Conservation (phyloP, 495 filamentous ascomycete genomes). For the Penicillium paradoxum region DNA sequence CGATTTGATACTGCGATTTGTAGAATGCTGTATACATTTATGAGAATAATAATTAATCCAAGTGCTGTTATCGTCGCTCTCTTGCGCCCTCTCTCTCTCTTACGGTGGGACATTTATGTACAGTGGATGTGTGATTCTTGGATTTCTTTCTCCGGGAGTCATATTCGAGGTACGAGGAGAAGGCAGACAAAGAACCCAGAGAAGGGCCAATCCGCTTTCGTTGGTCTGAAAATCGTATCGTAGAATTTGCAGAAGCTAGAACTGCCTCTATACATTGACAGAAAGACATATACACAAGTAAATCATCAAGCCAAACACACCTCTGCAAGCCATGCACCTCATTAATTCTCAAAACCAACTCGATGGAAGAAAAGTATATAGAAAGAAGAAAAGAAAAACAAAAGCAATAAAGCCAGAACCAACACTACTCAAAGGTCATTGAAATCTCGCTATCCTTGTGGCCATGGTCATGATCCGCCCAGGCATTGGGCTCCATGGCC, state of each 20-base stretch:
- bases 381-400: conserved; percentile 4
- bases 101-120: not conserved
- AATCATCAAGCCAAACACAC: conserved; percentile 7
- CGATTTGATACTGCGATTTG: not conserved
- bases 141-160: not conserved
- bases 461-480: conserved; percentile 64
- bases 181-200: not conserved
- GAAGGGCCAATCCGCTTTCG: not conserved
- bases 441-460: conserved; percentile 49
- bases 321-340: conserved; percentile 14
- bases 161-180: not conserved
- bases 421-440: conserved; percentile 53
- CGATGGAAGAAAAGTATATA: conserved; percentile 2
- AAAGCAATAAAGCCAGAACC: conserved; percentile 1
- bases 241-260: not conserved
- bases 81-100: too few species aligned
- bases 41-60: not conserved
- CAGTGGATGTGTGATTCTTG: not conserved
- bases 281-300: conserved; percentile 8
- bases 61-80: not conserved
- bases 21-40: not conserved
- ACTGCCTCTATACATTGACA: conserved; percentile 7
- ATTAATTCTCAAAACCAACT: conserved; percentile 1
- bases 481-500: conserved; percentile 65
- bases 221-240: not conserved